Conservation (phyloP, 257 asterid genomes). For the Solanum rostratum region DNA sequence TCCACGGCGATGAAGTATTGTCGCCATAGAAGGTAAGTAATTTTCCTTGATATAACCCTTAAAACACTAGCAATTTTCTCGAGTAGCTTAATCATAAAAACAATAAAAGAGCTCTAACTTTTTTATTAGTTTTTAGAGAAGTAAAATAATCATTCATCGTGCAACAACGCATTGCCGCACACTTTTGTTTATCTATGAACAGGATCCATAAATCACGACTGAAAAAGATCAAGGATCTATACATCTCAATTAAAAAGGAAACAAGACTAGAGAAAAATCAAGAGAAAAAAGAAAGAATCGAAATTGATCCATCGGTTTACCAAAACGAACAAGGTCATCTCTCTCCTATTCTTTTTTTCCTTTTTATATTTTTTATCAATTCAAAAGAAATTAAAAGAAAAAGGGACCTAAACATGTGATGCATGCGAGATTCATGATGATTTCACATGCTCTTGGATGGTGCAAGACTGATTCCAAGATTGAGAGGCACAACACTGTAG, state of each 20-base stretch:
- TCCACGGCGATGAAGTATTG: background rate
- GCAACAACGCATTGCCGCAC: background rate
- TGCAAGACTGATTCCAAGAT: background rate
- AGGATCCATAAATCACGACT: background rate
- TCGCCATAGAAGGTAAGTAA: background rate
- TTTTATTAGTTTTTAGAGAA: too few species aligned
- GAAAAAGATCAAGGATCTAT: background rate
- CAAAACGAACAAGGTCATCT: too few species aligned
- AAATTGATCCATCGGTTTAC: too few species aligned
- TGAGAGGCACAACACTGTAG: background rate
- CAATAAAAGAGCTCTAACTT: background rate
- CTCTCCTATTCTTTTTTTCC: background rate
- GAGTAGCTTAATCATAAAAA: background rate
- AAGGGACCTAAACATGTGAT: background rate
- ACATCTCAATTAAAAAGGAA: too few species aligned
- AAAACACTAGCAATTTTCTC: background rate
- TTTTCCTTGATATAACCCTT: background rate
- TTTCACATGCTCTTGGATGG: background rate
- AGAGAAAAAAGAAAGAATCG: too few species aligned
- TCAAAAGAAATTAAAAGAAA: background rate
- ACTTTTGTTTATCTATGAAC: too few species aligned
- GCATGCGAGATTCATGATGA: background rate
- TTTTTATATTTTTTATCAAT: too few species aligned
- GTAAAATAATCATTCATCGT: too few species aligned
- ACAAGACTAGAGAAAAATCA: too few species aligned